Conservation (phyloP, 306 rosid species). For the Canavalia gladiata region DNA sequence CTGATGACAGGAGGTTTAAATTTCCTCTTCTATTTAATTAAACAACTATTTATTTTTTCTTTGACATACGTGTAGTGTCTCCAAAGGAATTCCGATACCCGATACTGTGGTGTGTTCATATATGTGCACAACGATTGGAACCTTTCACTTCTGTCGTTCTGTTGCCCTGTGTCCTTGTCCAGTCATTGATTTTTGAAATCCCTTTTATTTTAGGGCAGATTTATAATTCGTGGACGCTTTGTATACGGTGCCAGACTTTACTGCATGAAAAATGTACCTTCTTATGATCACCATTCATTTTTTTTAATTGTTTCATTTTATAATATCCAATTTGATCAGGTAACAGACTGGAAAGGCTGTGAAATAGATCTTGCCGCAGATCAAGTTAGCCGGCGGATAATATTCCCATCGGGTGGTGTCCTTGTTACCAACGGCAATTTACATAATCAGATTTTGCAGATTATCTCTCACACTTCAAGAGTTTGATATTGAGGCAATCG, state of each 20-base stretch:
- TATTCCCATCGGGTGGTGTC: slow-evolving; percentile 78
- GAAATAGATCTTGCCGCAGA: slow-evolving; percentile 82
- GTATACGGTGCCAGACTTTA: background rate
- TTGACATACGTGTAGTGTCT: background rate
- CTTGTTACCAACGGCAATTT: slow-evolving; percentile 71
- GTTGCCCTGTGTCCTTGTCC: slow-evolving; percentile 7
- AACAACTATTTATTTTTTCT: background rate
- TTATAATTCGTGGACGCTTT: background rate
- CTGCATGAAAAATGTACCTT: background rate
- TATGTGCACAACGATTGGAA: background rate
- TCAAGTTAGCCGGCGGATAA: slow-evolving; percentile 64
- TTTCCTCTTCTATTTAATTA: background rate
- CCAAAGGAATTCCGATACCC: background rate
- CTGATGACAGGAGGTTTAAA: background rate
- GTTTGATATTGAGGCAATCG: slow-evolving; percentile 34
- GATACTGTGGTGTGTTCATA: slow-evolving; percentile 4
- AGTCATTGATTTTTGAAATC: background rate
- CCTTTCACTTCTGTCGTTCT: background rate
- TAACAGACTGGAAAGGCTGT: slow-evolving; percentile 82
- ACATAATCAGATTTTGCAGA: slow-evolving; percentile 64
- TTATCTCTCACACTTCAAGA: slow-evolving; percentile 58
- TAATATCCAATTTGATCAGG: slow-evolving; percentile 57
- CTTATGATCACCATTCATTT: background rate
- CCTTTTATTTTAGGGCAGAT: background rate
- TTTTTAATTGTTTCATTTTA: slow-evolving; percentile 24